Conservation (phyloP, 768 basidiomycete genomes). For the Macrocybe gigantea region DNA sequence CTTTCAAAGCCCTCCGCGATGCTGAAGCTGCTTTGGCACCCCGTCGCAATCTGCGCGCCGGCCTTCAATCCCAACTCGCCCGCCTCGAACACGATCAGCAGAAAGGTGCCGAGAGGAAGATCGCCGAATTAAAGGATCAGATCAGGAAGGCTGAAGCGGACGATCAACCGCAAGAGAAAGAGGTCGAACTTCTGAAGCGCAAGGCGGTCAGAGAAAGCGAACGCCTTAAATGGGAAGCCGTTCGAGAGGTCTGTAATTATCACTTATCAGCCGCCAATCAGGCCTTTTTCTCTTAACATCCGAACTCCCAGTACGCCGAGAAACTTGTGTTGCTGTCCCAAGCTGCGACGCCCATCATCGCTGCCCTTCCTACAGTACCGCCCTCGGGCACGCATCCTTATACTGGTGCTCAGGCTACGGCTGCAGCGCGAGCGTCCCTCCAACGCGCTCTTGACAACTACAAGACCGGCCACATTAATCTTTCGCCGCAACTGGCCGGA, state of each 20-base stretch:
- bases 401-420: constrained; percentile 55
- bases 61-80: constrained; percentile 53
- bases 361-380: constrained; percentile 61
- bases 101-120: constrained; percentile 58
- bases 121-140: constrained; percentile 66
- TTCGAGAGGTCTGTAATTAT: constrained; percentile 57
- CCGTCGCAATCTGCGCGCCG: constrained; percentile 53
- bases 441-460: constrained; percentile 79
- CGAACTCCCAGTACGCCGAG: constrained; percentile 62
- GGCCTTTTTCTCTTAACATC: background rate
- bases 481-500: constrained; percentile 37
- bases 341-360: constrained; percentile 57
- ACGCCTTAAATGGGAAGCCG: constrained; percentile 70
- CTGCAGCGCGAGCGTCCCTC: constrained; percentile 63
- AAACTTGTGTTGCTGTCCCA: constrained; percentile 72
- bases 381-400: constrained; percentile 55
- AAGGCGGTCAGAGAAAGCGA: constrained; percentile 77
- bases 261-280: too few relatives aligned
- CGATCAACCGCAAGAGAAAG: constrained; percentile 62
- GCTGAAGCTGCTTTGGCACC: constrained; percentile 59
- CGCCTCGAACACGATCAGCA: constrained; percentile 64
- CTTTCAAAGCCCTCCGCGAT: constrained; percentile 68
- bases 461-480: constrained; percentile 56
- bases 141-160: constrained; percentile 60
- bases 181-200: constrained; percentile 66